Base-by-base conservation (phyloP, 768 basidiomycete species). In the Gymnopilus junonius region DNA sequence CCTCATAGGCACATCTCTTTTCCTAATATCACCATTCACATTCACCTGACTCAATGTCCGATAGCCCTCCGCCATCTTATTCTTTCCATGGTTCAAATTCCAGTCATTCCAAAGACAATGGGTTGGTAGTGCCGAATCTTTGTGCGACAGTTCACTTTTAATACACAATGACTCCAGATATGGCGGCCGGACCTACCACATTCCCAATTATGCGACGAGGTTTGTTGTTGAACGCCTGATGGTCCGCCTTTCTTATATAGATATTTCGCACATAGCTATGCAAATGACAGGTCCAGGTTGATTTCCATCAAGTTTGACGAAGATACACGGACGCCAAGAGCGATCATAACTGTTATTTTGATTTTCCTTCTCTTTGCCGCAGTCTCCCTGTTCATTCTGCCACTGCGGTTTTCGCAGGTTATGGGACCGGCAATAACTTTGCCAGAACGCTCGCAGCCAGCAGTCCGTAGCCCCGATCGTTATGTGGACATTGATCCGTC, bases 151-250 rank as follows among this genome's bases (percentile, higher is more conserved):
- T 32, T 21, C 31, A 10, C 29, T 48, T 53, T 51, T 59, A 45
- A 62, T 40, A n/a, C 34, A 27, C 43, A 40, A 14, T 34, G 39
- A 56, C 55, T 37, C 11, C 54, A 70, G 78, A 62, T 68, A 72
- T 25, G 78, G 78, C 15, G 76, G 77, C 59, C 72, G 76, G 42
- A 79, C 77, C 32, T 79, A 79, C 64, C 78, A 79, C 67, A 73
- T 79, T 53, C 77, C 78, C 32, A 79, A 79, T 60, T 78, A 78
- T 62, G 78, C 77, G 25, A 79, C 78, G 61, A 79, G 77, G 78
- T 76, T 39, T 45, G 73, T 62, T 40, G 54, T 51, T 56, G 54
- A 45, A 39, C 29, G 40, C 34, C 29, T 17, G 12, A 32, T 8
- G 17, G 35, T 17, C 54, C 14, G 21, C 12, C 54, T 14, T 21